These are phyloP conservation scores for Sporothrix pallida DNA, from an alignment of 2,329 filamentous ascomycete species.

Conservation along the genomic window DNA sequence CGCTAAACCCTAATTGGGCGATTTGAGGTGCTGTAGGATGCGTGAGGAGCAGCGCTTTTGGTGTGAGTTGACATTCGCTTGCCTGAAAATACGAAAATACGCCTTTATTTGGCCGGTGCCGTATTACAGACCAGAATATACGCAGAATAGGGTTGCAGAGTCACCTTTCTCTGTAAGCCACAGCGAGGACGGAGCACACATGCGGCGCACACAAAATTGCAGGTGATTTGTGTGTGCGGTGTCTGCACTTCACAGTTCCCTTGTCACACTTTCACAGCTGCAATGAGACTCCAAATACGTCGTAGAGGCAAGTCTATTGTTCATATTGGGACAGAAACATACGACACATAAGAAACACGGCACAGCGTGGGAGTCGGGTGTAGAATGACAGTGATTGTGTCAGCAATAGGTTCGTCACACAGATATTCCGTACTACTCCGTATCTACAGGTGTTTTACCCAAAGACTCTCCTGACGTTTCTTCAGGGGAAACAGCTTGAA, in stretches of 20 bases:
- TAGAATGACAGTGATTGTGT: background rate
- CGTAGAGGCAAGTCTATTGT: background rate
- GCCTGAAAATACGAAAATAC: too few species aligned
- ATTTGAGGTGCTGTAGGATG: background rate
- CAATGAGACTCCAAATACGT: conserved; percentile 9
- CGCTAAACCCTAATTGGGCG: conserved; percentile 14
- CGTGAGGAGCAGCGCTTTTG: too few species aligned
- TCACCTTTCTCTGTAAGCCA: background rate
- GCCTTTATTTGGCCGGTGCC: too few species aligned
- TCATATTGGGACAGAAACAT: background rate
- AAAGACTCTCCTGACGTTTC: too few species aligned
- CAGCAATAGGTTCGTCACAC: conserved; percentile 9
- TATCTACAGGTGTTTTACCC: background rate
- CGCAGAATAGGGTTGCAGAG: background rate
- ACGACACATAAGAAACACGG: conserved; percentile 5
- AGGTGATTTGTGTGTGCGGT: background rate
- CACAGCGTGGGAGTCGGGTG: background rate
- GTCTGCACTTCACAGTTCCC: background rate
- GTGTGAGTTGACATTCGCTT: too few species aligned
- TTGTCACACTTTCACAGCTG: background rate
- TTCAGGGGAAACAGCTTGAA: background rate
- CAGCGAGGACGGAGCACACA: background rate
- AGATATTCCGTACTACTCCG: background rate
- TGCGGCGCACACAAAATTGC: background rate
- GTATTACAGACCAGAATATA: too few species aligned